Conservation (phyloP, 2,329 filamentous ascomycete species). For the Exserohilum rostratum region DNA sequence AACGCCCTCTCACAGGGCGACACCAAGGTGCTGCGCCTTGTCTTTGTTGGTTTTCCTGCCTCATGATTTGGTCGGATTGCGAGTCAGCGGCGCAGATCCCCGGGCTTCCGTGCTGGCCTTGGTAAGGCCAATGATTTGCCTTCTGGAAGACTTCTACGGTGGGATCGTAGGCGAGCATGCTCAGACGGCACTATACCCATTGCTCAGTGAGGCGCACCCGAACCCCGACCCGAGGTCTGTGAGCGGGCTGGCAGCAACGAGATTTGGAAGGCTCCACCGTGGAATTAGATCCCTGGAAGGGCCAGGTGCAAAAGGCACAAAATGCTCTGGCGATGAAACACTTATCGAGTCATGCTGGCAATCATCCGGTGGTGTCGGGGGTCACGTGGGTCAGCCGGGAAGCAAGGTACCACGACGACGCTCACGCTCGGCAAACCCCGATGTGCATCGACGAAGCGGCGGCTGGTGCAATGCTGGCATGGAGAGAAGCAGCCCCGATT, state of each 20-base stretch:
- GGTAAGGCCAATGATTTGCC: conserved; percentile 3
- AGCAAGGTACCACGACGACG: not conserved
- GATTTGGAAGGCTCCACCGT: not conserved
- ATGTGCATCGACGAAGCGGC: not conserved
- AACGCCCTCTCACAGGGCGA: not conserved
- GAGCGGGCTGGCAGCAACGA: not conserved
- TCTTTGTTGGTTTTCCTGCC: not conserved
- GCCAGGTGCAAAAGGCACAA: conserved; percentile 9
- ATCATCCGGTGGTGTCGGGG: not conserved
- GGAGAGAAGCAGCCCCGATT: not conserved
- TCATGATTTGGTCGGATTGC: conserved; percentile 1
- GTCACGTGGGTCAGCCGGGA: conserved; percentile 2
- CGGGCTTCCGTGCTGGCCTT: conserved; percentile 1
- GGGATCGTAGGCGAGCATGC: not conserved
- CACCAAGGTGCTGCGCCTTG: not conserved
- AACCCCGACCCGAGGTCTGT: conserved; percentile 2
- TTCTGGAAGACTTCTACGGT: conserved; percentile 14
- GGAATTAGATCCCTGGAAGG: conserved; percentile 8
- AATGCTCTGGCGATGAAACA: conserved; percentile 6
- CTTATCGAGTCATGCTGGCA: conserved; percentile 7
- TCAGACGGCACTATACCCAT: not conserved
- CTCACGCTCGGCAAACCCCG: not conserved
- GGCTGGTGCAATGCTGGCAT: conserved; percentile 8
- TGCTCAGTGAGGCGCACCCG: not conserved
- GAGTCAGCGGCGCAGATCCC: conserved; percentile 14